Percentiles rank a stretch among this genome's conserved stretches.
Conservation (phyloP, 306 rosid species). For the Vigna trinervia region DNA sequence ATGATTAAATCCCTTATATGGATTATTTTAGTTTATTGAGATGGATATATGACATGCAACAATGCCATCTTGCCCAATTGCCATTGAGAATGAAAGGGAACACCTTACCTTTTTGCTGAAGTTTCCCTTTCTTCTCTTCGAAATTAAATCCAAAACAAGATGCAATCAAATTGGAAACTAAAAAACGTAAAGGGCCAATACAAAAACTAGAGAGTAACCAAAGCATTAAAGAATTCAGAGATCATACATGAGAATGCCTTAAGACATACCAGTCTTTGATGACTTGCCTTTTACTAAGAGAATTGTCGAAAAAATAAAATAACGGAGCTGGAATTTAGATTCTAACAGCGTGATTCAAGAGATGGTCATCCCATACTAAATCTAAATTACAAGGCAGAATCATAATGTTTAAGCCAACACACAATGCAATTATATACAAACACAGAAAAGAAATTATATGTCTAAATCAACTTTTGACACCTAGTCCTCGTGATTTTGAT, state of each 20-base stretch:
- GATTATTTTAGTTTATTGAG: too few species aligned
- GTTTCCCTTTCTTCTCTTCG: background rate
- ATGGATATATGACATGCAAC: too few species aligned
- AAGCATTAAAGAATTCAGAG: conserved; percentile 20
- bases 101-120: conserved; percentile 22
- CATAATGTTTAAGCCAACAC: background rate
- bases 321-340: background rate
- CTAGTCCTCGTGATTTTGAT: conserved; percentile 83
- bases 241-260: conserved; percentile 16
- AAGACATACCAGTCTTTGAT: background rate
- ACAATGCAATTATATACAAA: conserved; percentile 18
- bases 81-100: background rate
- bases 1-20: too few species aligned
- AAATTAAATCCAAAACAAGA: too few species aligned
- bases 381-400: conserved; percentile 17
- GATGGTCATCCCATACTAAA: conserved; percentile 28
- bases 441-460: conserved; percentile 1
- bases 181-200: background rate
- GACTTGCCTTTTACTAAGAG: background rate
- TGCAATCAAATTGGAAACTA: background rate
- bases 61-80: too few species aligned
- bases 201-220: conserved; percentile 37
- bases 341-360: conserved; percentile 15
- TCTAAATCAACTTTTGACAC: conserved; percentile 59
- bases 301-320: background rate